Evolutionary conservation across 1,139 yeast genomes (phyloP), one percentile per base, ranked within the genome.

Genomic region (Yamadazyma trypodendri): DNA sequence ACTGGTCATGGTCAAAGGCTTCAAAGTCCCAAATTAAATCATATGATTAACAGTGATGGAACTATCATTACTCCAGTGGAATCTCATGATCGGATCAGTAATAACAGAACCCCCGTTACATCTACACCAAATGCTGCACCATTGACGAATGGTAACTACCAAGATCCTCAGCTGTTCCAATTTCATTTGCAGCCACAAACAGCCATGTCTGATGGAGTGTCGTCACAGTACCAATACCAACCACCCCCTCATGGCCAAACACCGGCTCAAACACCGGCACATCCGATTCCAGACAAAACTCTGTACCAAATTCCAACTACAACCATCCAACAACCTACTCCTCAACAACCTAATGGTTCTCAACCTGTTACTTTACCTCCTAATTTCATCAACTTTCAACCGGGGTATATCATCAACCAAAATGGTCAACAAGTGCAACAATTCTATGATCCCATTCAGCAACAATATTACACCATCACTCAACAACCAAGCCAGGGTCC

Each of bases 21-120:
- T 22, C 44, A 57, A 36, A 63, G 66, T 13, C 69, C 74, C 9
- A 58, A 66, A 40, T 55, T 69, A 35, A 52, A 67, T 27, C 71
- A 69, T 44, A 63, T 70, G 65, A 69, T 71, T 35, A 71, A 71
- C 42, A 68, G 75, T 47, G 77, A 71, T 44, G 76, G 76, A 2
- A 71, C 77, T 2, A 64, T 68, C 9, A 65, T 69, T 22, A 67
- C 76, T 1, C 74, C 76, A 0, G 62, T 68, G 12, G 75, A 66
- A 12, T 56, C 69, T 1, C 38, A 43, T 41, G 58, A 50, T 5
- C 48, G 51, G 15, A 22, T 20, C 8, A 18, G 32, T 10, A 18
- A 33, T 10, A 22, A 31, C 18, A 39, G 35, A 43, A 22, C 44
- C 25, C 37, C 45, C 18, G 28, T 42, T 17, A 21, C 43, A 18